Base-by-base conservation (phyloP, 2,329 filamentous ascomycete species). In the Graphilbum fragrans region DNA sequence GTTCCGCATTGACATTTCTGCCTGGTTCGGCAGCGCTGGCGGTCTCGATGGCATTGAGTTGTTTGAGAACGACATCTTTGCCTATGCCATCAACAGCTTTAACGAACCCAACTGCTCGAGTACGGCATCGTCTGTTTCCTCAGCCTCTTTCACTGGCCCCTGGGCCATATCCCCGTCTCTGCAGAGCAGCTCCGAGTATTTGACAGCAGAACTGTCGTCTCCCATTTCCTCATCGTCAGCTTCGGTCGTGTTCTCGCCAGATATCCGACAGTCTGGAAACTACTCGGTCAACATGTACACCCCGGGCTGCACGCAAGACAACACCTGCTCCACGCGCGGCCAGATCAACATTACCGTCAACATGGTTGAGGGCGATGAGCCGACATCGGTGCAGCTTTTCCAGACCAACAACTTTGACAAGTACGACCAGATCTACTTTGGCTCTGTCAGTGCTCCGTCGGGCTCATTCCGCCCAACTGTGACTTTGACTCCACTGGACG, bases 341-440 rank as follows among this genome's bases (percentile, higher is more conserved):
- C 74, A 78, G 52, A 81, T 95, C 43, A 87, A 87, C 50, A 70
- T 98, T 40, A 72, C 77, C 3, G 62, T 66, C 50, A 53, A 62
- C 42, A 55, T 60, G 51, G 50, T 63, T 52, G 47, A 48, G 39
- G 56, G 59, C 29, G 66, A 73, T 5, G 68, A 79, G 43, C 70
- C 74, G 22, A 75, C 69, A 1, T 70, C 74, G 1, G 40, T 48
- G 10, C 45, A 47, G 34, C 64, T 95, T 8, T 93, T 74, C 56
- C 92, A 98, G 60, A 94, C 88, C 17, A 98, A 98, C 62, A 74
- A 93, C 57, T 93, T 81, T 58, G 90, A 96, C 66, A 98, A 98
- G 61, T 96, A 94, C 55, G 92, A 98, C 56, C 80, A 85, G 50
- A 79, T 98, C 44, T 94, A 87, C 61, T 82, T 81, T 49, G 92